Base-by-base conservation (phyloP, 176 grass and related monocot species). In the Oryza officinalis region DNA sequence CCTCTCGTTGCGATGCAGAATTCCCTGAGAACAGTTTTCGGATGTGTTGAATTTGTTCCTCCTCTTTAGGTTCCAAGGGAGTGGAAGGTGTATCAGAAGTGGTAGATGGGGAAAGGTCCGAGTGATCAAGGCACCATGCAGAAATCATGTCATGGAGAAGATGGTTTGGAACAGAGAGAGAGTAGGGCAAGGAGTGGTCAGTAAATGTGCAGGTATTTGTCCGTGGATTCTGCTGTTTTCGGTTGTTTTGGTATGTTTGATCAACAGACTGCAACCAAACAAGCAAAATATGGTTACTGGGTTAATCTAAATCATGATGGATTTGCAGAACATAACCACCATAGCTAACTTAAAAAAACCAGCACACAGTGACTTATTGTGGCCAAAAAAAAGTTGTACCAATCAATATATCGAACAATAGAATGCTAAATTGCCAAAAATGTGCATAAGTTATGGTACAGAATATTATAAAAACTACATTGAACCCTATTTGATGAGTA, bases 131-230 rank as follows among this genome's bases (percentile, higher is more conserved):
- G 60, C 44, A 14, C 88, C 88, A 90, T 35, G 78, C 73, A 60
- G 67, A 10, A 82, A 90, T 82, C 88, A 90, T 90, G 63, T 90
- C 78, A 27, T 18, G 57, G 27, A 90, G 79, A 32, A 86, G 83
- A 27, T 86, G 44, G 67, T 86, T 82, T 57, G 88, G 79, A 78
- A 45, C 22, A 72, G 14, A 46, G 13, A 44, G 28, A 72, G 82
- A 77, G 66, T 90, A 83, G 26, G 78, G n/a, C 72, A 86, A 66
- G 54, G 25, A 32, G 13, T 77, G 13, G 3, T 54, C 18, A 82
- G 72, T 86, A 71, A 72, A 28, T 61, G 73, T 67, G 45, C 83
- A 82, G 45, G 12, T 9, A 23, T 86, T 78, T 7, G 45, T 68
- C 6, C 20, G 20, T 67, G 20, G 22, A 54, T 18, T 54, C 4